These are phyloP conservation scores for Rhynchospora pubera DNA, from an alignment of 176 grass and related monocot genomes.

Conservation along the genomic window DNA sequence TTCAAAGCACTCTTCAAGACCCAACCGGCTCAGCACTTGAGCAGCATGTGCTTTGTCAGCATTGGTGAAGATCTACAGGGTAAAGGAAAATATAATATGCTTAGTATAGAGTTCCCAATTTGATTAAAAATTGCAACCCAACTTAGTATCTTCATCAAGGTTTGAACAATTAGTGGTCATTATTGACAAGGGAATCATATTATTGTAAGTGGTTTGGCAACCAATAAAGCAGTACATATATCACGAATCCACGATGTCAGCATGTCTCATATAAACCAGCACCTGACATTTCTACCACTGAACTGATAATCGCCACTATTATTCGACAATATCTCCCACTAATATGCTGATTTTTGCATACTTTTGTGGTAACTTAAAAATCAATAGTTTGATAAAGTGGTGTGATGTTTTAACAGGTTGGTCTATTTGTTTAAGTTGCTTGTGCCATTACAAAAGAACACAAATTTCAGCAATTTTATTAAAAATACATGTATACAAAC, in stretches of 20 bases:
- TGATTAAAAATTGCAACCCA: background rate
- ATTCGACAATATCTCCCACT: too few relatives aligned
- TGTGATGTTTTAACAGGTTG: too few relatives aligned
- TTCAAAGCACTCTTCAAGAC: slow-evolving; percentile 84
- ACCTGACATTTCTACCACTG: too few relatives aligned
- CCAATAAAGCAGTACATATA: background rate
- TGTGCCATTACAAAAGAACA: too few relatives aligned
- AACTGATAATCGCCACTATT: too few relatives aligned
- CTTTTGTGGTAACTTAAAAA: too few relatives aligned
- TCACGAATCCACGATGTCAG: background rate
- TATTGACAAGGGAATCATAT: background rate
- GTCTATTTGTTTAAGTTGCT: too few relatives aligned
- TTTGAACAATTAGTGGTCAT: background rate
- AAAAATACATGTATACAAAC: too few relatives aligned
- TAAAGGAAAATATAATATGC: background rate
- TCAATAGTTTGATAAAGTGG: too few relatives aligned
- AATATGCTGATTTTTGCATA: too few relatives aligned
- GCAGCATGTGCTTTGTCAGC: slow-evolving; percentile 63
- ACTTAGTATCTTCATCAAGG: background rate
- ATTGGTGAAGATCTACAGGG: slow-evolving; percentile 79
- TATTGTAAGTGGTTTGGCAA: background rate
- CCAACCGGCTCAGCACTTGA: slow-evolving; percentile 52
- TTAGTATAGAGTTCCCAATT: background rate
- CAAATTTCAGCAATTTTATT: too few relatives aligned
- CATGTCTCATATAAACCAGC: background rate